Base-by-base conservation (phyloP, 2,329 filamentous ascomycete genomes). In the Exserohilum turcica region DNA sequence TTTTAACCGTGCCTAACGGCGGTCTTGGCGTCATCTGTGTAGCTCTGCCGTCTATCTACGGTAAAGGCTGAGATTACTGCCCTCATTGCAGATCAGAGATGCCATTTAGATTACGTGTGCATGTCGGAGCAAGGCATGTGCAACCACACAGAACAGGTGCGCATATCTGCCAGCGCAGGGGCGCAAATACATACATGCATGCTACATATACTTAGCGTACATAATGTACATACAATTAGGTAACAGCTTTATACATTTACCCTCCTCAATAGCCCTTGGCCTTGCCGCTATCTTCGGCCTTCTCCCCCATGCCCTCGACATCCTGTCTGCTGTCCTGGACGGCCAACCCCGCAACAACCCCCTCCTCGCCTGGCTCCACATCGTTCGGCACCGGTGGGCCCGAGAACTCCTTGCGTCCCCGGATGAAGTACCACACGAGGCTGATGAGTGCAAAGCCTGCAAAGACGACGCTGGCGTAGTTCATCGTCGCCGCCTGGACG, bases 401-500 rank as follows among this genome's bases (percentile, higher is more conserved):
- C 3, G 59, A 72, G 44, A 75, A 77, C 5, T 62, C 48, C 60
- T 74, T 76, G 39, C 71, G 63, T 1, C 75, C 75, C 3, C 71
- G 49, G 2, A 74, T 59, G 37, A 76, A 65, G 38, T 76, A 77
- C 68, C 74, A 75, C 1, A 63, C 57, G 1, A 74, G 48, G 51
- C 69, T 72, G 18, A 77, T 75, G 3, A 57, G 31, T 3, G 71
- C 72, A 39, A 77, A 74, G 0, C 74, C 74, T 12, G 72, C 74
- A 57, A 76, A 77, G 0, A 77, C 75, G 2, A 75, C 74, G 36
- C 65, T 70, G 1, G 74, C 74, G 48, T 77, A 77, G 53, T 80
- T 80, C 78, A 80, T 74, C 3, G 63, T 72, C 1, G 60, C 61
- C 0, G 76, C 64, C 31, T 72, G 73, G 0, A 76, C 75, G 0